Conservation (phyloP, 2,329 filamentous ascomycete genomes). For the Verticillium klebahnii region DNA sequence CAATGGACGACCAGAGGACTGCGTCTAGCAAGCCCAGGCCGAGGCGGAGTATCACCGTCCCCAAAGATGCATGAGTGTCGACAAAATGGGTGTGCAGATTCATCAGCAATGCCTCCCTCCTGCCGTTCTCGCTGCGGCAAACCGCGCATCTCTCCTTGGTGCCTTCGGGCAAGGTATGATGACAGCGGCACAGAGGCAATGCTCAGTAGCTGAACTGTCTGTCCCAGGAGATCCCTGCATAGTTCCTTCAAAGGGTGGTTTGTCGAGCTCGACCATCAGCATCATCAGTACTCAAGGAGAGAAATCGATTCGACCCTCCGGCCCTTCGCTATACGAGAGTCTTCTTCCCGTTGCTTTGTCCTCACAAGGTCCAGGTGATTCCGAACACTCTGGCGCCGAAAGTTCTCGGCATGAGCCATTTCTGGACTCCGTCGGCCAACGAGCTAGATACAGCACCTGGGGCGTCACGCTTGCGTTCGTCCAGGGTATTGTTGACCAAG, state of each 20-base stretch:
- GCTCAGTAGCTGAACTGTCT: not conserved
- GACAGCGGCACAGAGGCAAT: too few species aligned
- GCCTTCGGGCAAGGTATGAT: not conserved
- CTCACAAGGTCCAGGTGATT: too few species aligned
- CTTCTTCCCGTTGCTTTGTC: not conserved
- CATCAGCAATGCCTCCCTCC: not conserved
- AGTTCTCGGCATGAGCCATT: not conserved
- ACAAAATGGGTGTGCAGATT: not conserved
- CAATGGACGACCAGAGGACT: not conserved
- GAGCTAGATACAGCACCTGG: not conserved
- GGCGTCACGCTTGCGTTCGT: not conserved
- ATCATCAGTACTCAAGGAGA: not conserved
- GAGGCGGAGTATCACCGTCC: slow-evolving; percentile 1
- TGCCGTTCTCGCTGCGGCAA: not conserved
- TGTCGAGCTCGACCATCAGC: not conserved
- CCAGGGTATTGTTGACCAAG: not conserved
- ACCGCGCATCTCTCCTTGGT: not conserved
- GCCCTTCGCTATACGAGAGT: not conserved
- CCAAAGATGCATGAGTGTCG: slow-evolving; percentile 7
- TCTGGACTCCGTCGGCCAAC: not conserved
- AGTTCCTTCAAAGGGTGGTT: not conserved
- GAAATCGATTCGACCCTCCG: not conserved
- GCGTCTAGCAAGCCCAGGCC: not conserved
- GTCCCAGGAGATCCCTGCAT: not conserved
- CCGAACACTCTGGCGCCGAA: not conserved